Evolutionary conservation across 1,139 yeast species (phyloP).

Genomic region (Sugiyamaella novakii): DNA sequence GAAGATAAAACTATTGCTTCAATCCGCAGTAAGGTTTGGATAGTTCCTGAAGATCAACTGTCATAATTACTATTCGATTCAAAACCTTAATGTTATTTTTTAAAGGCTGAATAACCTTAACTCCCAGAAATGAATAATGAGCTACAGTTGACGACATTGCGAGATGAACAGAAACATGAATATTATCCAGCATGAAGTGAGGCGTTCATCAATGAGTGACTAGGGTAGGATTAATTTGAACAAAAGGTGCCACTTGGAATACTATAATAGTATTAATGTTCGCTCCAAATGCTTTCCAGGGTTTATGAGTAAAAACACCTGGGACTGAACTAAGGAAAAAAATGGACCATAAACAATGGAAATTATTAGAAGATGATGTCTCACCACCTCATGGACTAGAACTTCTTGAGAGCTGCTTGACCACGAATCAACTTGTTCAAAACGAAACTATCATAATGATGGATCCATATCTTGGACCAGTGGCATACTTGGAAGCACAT

Average conservation of each 20-base stretch:
- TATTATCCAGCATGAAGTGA: slow-evolving; percentile 4
- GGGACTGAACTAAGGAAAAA: too few relatives aligned
- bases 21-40: slow-evolving; percentile 5
- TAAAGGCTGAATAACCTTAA: too few relatives aligned
- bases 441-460: slow-evolving; percentile 1
- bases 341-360: slow-evolving; percentile 13
- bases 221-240: too few relatives aligned
- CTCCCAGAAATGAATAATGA: too few relatives aligned
- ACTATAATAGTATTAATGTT: slow-evolving; percentile 9
- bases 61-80: slow-evolving; percentile 1
- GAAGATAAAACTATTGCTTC: too few relatives aligned
- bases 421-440: neutral
- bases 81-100: slow-evolving; percentile 10
- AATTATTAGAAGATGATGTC: slow-evolving; percentile 7
- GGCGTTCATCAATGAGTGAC: too few relatives aligned
- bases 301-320: too few relatives aligned
- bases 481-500: slow-evolving; percentile 17
- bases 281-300: slow-evolving; percentile 10
- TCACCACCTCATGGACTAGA: slow-evolving; percentile 9
- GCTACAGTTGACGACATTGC: slow-evolving; percentile 1
- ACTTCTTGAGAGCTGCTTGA: slow-evolving; percentile 2
- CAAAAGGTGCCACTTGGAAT: neutral
- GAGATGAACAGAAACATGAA: too few relatives aligned
- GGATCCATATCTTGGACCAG: slow-evolving; percentile 14
- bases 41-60: slow-evolving; percentile 14